Evolutionary conservation across 257 asterid species (phyloP).

Genomic region (Solanum okadae): DNA sequence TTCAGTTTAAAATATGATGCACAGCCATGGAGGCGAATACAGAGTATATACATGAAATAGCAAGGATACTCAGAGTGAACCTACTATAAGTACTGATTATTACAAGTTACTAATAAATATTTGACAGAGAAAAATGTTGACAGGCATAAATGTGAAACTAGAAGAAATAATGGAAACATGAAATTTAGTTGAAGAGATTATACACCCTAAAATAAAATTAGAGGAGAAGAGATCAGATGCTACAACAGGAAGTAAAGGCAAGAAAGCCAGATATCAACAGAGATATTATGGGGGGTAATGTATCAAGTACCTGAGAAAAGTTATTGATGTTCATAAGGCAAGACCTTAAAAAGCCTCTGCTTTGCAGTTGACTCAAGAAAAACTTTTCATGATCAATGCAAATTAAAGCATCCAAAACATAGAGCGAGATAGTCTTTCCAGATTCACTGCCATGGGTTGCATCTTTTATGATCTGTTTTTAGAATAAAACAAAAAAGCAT

Average conservation of each 20-base stretch:
- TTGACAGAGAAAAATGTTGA: not conserved
- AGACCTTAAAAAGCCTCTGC: conserved; percentile 84
- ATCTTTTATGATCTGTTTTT: conserved; percentile 65
- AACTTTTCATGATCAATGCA: conserved; percentile 80
- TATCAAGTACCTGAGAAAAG: conserved; percentile 59
- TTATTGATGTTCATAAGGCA: conserved; percentile 68
- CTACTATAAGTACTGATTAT: not conserved
- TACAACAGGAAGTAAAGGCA: not conserved
- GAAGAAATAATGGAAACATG: not conserved
- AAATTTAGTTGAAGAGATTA: not conserved
- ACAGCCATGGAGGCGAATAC: not conserved
- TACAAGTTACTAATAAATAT: not conserved
- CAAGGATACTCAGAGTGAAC: not conserved
- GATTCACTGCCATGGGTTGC: conserved; percentile 90
- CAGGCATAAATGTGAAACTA: not conserved
- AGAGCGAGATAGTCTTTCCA: conserved; percentile 64
- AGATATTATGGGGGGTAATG: not conserved
- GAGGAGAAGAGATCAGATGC: not conserved
- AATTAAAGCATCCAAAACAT: conserved; percentile 74
- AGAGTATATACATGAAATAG: not conserved
- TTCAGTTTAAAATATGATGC: not conserved
- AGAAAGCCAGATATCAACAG: not conserved
- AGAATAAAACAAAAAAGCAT: not conserved
- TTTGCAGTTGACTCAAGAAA: conserved; percentile 82
- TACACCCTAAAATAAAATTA: not conserved